These are phyloP conservation scores for Salix dunnii DNA, from an alignment of 345 rosid species.

Conservation along the genomic window DNA sequence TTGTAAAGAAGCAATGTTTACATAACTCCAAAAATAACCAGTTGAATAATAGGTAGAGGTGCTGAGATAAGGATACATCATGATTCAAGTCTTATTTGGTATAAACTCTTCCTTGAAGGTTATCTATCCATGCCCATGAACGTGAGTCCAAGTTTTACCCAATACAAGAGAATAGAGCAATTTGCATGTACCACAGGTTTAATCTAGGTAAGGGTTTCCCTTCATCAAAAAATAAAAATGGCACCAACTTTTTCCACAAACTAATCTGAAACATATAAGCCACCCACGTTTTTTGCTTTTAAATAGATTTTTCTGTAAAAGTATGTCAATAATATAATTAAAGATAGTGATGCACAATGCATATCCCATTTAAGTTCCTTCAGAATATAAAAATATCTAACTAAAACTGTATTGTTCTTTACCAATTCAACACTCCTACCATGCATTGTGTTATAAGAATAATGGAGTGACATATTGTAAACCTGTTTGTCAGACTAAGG, in stretches of 20 bases:
- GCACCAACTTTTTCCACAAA: neutral
- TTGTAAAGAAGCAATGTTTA: neutral
- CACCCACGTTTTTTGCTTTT: neutral
- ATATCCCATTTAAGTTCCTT: neutral
- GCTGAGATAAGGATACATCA: neutral
- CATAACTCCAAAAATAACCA: neutral
- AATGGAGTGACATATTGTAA: neutral
- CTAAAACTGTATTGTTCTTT: neutral
- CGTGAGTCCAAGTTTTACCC: neutral
- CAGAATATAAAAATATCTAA: neutral
- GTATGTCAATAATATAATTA: neutral
- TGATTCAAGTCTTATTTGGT: neutral
- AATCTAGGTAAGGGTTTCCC: neutral
- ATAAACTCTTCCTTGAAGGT: neutral
- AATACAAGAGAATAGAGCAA: neutral
- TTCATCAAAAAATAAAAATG: neutral
- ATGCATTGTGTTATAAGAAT: neutral
- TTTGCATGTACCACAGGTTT: neutral
- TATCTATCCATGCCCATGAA: constrained; percentile 1
- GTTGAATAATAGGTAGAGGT: neutral
- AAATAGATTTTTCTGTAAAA: neutral
- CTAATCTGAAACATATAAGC: neutral
- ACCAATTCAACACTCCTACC: neutral
- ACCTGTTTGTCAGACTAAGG: neutral
- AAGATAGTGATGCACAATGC: neutral